These are phyloP conservation scores for Hamamelis virginiana DNA, from an alignment of 164 flowering plant species.

Conservation along the genomic window DNA sequence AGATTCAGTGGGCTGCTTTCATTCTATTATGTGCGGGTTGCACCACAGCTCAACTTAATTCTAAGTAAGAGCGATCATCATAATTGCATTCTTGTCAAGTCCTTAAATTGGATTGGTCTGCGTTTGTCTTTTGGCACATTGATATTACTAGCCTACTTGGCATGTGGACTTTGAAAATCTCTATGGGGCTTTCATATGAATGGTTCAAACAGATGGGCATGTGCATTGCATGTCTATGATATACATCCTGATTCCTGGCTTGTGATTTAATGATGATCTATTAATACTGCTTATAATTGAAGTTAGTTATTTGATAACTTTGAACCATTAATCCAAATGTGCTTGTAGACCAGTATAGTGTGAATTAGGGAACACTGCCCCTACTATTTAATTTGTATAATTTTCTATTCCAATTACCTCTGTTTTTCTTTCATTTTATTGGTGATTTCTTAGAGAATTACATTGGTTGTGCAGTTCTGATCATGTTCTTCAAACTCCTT, in stretches of 20 bases:
- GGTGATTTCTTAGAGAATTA: background rate
- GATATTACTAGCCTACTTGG: background rate
- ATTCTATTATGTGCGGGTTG: conserved; percentile 87
- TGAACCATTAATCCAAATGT: background rate
- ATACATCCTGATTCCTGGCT: no score
- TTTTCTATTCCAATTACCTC: no score
- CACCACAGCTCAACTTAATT: conserved; percentile 91
- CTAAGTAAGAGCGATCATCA: conserved; percentile 54
- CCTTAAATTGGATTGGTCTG: background rate
- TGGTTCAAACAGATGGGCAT: no score
- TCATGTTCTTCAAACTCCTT: conserved; percentile 86
- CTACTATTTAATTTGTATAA: no score
- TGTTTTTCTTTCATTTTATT: background rate
- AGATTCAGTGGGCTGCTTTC: conserved; percentile 98
- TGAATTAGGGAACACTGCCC: no score
- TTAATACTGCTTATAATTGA: no score
- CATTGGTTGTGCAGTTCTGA: conserved; percentile 71
- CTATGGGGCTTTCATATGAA: background rate
- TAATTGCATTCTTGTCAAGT: background rate
- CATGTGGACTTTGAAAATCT: background rate
- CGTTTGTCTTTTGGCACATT: background rate
- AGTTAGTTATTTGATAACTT: background rate
- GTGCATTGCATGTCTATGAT: no score
- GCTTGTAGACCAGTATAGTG: background rate
- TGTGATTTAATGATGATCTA: no score